Evolutionary conservation across 306 rosid species (phyloP).

Genomic region (Lablab purpureus): DNA sequence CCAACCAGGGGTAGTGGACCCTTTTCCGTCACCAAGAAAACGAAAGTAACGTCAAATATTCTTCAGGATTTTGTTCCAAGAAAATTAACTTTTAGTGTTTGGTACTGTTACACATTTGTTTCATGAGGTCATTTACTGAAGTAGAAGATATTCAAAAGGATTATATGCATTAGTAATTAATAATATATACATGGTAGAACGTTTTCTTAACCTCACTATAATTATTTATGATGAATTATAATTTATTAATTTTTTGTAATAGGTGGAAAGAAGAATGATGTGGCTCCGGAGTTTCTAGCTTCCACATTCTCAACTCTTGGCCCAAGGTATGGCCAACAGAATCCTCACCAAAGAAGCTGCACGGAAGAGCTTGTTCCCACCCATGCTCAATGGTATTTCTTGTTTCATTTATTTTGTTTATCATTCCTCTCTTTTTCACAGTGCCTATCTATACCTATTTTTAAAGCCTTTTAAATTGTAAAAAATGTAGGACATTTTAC

Average conservation of each 20-base stretch:
- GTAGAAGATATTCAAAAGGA: not conserved
- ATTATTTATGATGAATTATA: not conserved
- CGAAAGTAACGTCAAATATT: constrained; percentile 45
- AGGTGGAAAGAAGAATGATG: constrained; percentile 47
- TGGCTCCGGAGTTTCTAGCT: constrained; percentile 24
- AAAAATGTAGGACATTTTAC: not conserved
- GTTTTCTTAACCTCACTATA: not conserved
- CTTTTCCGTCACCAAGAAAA: constrained; percentile 39
- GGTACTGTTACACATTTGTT: not conserved
- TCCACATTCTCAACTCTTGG: constrained; percentile 27
- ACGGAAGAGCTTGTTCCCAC: constrained; percentile 31
- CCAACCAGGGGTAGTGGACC: constrained; percentile 35
- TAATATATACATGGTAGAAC: not conserved
- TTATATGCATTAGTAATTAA: not conserved
- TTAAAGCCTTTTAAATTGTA: not conserved
- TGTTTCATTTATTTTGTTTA: not conserved
- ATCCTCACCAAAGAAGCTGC: constrained; percentile 30
- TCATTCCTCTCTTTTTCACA: not conserved
- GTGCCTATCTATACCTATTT: not conserved
- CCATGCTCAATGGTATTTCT: constrained; percentile 44
- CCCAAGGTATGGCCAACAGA: constrained; percentile 34
- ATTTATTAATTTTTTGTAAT: constrained; percentile 2
- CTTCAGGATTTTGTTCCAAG: constrained; percentile 38
- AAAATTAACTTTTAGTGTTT: constrained; percentile 34
- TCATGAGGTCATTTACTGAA: constrained; percentile 8